Conservation (phyloP, 2,329 filamentous ascomycete genomes). For the Microsporum audouinii region DNA sequence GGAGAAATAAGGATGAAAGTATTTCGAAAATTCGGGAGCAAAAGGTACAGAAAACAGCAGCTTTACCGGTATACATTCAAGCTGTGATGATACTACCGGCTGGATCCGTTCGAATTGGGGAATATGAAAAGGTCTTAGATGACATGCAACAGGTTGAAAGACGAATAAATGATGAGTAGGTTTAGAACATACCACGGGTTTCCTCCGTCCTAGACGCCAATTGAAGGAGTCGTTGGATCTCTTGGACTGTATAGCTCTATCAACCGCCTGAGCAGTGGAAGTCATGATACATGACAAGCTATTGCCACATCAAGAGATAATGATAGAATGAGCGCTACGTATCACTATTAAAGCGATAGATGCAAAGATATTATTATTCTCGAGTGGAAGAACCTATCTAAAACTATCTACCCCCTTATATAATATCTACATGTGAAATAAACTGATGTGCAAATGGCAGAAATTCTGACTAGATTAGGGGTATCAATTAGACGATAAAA, state of each 20-base stretch:
- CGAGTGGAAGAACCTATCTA: neutral
- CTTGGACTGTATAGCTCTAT: no score
- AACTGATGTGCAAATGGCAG: neutral
- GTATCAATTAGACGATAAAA: neutral
- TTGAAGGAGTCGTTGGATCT: no score
- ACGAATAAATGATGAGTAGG: slow-evolving; percentile 14
- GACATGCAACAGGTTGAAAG: slow-evolving; percentile 27
- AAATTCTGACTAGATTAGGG: neutral
- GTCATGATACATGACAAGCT: no score
- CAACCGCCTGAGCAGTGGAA: no score
- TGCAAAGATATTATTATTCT: neutral
- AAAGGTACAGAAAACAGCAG: neutral
- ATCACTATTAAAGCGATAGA: neutral
- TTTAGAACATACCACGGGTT: slow-evolving; percentile 37
- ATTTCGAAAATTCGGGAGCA: neutral
- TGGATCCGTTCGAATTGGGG: slow-evolving; percentile 56
- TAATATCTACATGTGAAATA: neutral
- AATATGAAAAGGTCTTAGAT: slow-evolving; percentile 54
- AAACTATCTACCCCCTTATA: neutral
- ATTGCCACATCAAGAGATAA: no score
- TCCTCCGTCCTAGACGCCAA: no score
- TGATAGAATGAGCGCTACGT: neutral
- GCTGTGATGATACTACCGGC: slow-evolving; percentile 69
- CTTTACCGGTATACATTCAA: slow-evolving; percentile 45
- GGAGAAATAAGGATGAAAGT: neutral